These are phyloP conservation scores for Gentiana dahurica DNA, from an alignment of 257 asterid species.

Conservation along the genomic window DNA sequence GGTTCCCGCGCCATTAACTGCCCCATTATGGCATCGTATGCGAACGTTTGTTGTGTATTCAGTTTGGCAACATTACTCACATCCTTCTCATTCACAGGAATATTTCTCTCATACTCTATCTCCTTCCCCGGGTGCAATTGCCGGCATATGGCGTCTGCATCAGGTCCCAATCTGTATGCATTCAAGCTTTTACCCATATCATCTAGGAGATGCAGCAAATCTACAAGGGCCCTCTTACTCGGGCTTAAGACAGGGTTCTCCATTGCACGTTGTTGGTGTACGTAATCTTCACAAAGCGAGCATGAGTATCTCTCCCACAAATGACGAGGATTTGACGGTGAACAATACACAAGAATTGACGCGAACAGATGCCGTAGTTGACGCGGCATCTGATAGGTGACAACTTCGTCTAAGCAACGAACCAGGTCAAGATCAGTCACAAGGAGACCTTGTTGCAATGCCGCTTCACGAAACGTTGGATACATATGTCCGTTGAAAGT, in stretches of 20 bases:
- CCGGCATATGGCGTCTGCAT: rapidly evolving
- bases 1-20: too few species aligned
- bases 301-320: neutral
- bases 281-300: neutral
- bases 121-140: neutral
- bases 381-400: neutral
- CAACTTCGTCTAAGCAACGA: neutral
- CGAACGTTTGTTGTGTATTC: neutral
- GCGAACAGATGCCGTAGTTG: neutral
- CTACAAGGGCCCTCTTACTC: too few species aligned
- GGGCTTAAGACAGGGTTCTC: too few species aligned
- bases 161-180: neutral
- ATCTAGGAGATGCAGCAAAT: neutral
- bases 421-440: neutral
- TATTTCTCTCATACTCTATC: neutral
- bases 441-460: neutral
- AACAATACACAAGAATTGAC: neutral
- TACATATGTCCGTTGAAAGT: neutral
- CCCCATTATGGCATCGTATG: neutral
- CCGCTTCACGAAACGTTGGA: neutral
- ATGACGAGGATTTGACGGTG: neutral
- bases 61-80: neutral
- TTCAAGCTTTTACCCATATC: neutral
- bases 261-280: neutral
- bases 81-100: neutral